Conservation (phyloP, 2,329 filamentous ascomycete genomes). For the Zasmidium citrigriseum region DNA sequence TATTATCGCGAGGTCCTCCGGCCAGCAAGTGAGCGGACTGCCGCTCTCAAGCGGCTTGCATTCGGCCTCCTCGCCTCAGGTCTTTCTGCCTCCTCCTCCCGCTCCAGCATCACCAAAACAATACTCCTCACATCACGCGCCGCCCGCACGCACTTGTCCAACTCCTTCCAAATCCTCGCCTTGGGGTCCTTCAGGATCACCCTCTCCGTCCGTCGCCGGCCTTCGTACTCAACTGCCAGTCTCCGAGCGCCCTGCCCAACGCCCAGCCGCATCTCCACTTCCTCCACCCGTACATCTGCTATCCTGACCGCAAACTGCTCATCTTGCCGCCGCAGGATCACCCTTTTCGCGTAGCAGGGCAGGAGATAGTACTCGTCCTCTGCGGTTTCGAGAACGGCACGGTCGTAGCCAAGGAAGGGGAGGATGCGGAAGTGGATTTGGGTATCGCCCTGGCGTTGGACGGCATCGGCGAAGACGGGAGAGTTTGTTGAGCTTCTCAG, state of each 20-base stretch:
- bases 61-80: not conserved
- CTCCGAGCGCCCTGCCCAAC: not conserved
- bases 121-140: not conserved
- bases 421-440: not conserved
- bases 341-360: not conserved
- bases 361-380: not conserved
- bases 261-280: not conserved
- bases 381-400: not conserved
- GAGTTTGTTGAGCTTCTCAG: not conserved
- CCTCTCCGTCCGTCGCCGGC: not conserved
- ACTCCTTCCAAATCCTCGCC: not conserved
- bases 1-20: not conserved
- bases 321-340: not conserved
- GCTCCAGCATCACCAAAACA: not conserved
- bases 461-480: not conserved
- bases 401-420: not conserved
- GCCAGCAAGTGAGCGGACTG: not conserved
- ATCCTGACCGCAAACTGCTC: not conserved
- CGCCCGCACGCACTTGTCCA: not conserved
- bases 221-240: not conserved
- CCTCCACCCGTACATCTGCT: not conserved
- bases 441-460: not conserved
- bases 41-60: not conserved
- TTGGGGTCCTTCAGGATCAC: not conserved
- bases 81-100: not conserved